A percentile compares a stretch with the other conserved stretches of the same genome.
Conservation (phyloP, 352 stramenopile genomes). For the Pythium volutum region DNA sequence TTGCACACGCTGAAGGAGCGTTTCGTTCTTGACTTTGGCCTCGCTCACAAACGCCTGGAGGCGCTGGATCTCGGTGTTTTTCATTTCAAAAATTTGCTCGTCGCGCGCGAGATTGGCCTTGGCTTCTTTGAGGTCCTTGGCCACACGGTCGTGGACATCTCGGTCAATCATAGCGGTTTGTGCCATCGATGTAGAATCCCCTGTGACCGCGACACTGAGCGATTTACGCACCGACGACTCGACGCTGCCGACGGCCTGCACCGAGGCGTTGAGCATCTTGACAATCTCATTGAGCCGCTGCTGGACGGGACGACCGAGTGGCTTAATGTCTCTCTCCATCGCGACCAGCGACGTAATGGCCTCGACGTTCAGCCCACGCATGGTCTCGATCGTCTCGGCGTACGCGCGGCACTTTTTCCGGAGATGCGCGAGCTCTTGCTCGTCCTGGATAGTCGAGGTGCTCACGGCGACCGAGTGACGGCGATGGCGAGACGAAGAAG, state of each 20-base stretch:
- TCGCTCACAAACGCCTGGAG: constrained; percentile 54
- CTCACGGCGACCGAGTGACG: constrained; percentile 22
- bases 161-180: constrained; percentile 13
- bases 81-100: constrained; percentile 86
- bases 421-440: constrained; percentile 34
- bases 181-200: constrained; percentile 11
- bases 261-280: constrained; percentile 65
- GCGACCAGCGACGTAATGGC: constrained; percentile 66
- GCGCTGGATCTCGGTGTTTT: constrained; percentile 68
- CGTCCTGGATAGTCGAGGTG: constrained; percentile 17
- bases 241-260: constrained; percentile 58
- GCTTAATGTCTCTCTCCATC: constrained; percentile 76
- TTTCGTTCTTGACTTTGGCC: constrained; percentile 74
- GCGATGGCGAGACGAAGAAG: constrained; percentile 2
- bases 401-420: constrained; percentile 40
- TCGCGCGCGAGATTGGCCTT: constrained; percentile 67
- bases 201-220: constrained; percentile 12
- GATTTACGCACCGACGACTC: constrained; percentile 30
- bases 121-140: constrained; percentile 58
- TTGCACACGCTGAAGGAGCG: constrained; percentile 62
- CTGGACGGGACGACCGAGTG: constrained; percentile 64
- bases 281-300: constrained; percentile 82
- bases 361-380: constrained; percentile 59
- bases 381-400: constrained; percentile 49
- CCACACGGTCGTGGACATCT: constrained; percentile 36